Conservation (phyloP, 78 protist genomes). For the Dictyostelium citrinum region DNA sequence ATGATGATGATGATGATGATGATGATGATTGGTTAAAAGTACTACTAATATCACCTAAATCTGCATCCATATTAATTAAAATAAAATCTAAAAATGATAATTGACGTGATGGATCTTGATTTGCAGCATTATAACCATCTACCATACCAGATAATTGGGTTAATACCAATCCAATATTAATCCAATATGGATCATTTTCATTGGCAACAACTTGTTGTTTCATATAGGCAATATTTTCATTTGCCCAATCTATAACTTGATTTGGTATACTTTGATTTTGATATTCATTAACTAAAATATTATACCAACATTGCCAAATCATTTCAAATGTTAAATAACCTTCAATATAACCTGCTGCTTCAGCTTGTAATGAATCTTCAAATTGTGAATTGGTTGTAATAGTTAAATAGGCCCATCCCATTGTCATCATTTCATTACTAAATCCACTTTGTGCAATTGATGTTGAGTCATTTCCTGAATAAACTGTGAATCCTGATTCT, state of each 20-base stretch:
- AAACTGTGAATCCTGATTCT: neutral
- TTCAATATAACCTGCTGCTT: constrained; percentile 84
- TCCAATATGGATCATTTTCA: constrained; percentile 73
- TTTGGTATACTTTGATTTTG: neutral
- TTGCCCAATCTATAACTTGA: neutral
- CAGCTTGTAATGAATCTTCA: constrained; percentile 18
- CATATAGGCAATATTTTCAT: constrained; percentile 17
- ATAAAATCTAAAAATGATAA: constrained; percentile 35
- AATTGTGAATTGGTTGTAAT: constrained; percentile 32
- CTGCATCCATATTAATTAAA: constrained; percentile 61
- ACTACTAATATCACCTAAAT: constrained; percentile 11
- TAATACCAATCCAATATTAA: constrained; percentile 21
- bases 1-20: neutral
- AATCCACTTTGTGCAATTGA: constrained; percentile 42
- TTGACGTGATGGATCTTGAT: neutral
- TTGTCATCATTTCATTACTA: constrained; percentile 20
- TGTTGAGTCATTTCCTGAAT: constrained; percentile 21
- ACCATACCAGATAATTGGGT: constrained; percentile 57
- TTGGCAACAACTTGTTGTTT: neutral
- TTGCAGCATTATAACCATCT: constrained; percentile 60
- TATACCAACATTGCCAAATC: constrained; percentile 51
- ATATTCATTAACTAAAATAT: constrained; percentile 13
- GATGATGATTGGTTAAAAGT: neutral
- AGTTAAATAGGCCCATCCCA: constrained; percentile 59
- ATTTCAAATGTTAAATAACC: constrained; percentile 50